Percentiles rank a stretch among this genome's conserved stretches.
Evolutionary conservation across 2,329 filamentous ascomycete genomes (phyloP).

Genomic region (Sclerotinia spermophila): DNA sequence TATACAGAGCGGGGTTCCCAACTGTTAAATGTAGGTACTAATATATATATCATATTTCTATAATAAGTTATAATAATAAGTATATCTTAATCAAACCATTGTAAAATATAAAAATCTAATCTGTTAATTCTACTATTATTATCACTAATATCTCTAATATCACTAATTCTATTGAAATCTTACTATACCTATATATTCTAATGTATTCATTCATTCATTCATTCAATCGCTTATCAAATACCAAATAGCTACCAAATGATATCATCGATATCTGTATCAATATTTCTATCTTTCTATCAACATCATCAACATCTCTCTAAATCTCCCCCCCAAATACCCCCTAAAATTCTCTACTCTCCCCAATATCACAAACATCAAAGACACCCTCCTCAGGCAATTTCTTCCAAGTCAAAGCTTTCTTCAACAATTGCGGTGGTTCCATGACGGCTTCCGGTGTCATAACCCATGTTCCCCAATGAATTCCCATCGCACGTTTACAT

Average conservation of each 20-base stretch:
- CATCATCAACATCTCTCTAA: background rate
- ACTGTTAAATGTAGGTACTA: background rate
- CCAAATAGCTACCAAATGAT: background rate
- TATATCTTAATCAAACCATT: too few relatives aligned
- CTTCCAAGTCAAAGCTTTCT: constrained; percentile 65
- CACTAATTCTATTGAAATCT: too few relatives aligned
- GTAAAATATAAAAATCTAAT: too few relatives aligned
- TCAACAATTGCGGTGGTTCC: constrained; percentile 73
- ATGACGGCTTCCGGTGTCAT: constrained; percentile 75
- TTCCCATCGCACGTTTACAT: constrained; percentile 74
- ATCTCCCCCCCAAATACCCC: background rate
- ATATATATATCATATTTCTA: background rate
- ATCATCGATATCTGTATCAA: background rate
- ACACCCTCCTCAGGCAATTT: constrained; percentile 66
- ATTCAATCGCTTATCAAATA: background rate
- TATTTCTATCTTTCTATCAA: too few relatives aligned
- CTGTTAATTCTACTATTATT: background rate
- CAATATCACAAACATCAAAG: constrained; percentile 82
- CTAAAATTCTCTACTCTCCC: constrained; percentile 75
- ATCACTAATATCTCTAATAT: too few relatives aligned
- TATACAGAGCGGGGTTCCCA: too few relatives aligned
- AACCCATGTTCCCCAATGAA: constrained; percentile 75
- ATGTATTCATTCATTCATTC: background rate
- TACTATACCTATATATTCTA: too few relatives aligned
- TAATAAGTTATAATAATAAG: too few relatives aligned